phyloP scores from a whole-genome alignment of 1,139 yeast species.

The Yamadazyma atlantica region DNA sequence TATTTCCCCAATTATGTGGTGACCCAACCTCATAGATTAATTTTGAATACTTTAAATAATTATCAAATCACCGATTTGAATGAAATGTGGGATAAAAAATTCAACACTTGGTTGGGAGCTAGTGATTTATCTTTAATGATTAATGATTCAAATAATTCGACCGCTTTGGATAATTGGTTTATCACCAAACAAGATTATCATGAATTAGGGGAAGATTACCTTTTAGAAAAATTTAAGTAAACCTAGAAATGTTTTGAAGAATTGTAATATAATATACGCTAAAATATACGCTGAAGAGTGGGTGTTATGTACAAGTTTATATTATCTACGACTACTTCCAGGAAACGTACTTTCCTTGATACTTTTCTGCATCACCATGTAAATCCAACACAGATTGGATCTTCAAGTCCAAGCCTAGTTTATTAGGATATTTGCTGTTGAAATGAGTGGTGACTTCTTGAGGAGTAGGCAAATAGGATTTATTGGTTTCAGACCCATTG shows the following conservation, averaged over 20 bases:
- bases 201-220: constrained; percentile 59
- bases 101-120: constrained; percentile 68
- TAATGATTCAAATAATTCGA: constrained; percentile 37
- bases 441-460: constrained; percentile 66
- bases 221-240: constrained; percentile 54
- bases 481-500: constrained; percentile 62
- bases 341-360: constrained; percentile 57
- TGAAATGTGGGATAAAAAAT: constrained; percentile 53
- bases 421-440: constrained; percentile 45
- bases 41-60: constrained; percentile 22
- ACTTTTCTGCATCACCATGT: constrained; percentile 59
- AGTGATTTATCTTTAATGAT: constrained; percentile 58
- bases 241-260: background rate
- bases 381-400: constrained; percentile 54
- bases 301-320: constrained; percentile 1
- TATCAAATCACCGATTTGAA: constrained; percentile 29
- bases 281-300: too few species aligned
- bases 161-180: constrained; percentile 54
- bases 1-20: constrained; percentile 50
- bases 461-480: constrained; percentile 67
- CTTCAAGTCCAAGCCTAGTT: constrained; percentile 64
- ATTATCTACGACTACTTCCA: too few species aligned
- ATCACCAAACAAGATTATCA: constrained; percentile 57
- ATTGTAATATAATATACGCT: background rate
- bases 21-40: constrained; percentile 20